Evolutionary conservation across 345 rosid species (phyloP).

Genomic region (Linum trigynum): DNA sequence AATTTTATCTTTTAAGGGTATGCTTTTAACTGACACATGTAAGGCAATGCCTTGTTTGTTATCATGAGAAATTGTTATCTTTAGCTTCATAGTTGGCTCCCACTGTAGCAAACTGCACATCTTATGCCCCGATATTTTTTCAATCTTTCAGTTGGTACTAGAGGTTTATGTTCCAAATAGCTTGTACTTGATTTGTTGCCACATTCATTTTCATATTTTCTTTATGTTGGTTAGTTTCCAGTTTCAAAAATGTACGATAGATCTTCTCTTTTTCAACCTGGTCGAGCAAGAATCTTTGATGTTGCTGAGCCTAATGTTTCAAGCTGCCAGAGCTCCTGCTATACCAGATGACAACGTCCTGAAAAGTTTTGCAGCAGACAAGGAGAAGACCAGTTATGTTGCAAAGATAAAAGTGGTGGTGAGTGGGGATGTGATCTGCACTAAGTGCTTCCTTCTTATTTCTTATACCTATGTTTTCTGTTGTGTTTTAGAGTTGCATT

Average conservation of each 20-base stretch:
- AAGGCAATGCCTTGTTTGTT: too few relatives aligned
- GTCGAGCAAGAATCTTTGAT: slow-evolving; percentile 70
- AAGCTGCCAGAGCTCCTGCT: slow-evolving; percentile 53
- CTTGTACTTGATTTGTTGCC: neutral
- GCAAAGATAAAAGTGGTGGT: slow-evolving; percentile 99
- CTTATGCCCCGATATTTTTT: too few relatives aligned
- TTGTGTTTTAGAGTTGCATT: neutral
- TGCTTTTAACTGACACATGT: too few relatives aligned
- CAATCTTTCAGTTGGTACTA: too few relatives aligned
- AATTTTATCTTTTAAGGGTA: too few relatives aligned
- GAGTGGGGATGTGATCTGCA: slow-evolving; percentile 14
- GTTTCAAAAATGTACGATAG: slow-evolving; percentile 48
- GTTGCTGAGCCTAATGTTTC: slow-evolving; percentile 53
- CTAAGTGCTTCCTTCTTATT: neutral
- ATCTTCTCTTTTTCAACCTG: slow-evolving; percentile 52
- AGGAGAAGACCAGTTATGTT: slow-evolving; percentile 72
- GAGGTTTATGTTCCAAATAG: too few relatives aligned
- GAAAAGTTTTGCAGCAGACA: slow-evolving; percentile 70
- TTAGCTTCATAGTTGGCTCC: too few relatives aligned
- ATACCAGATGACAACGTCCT: slow-evolving; percentile 55
- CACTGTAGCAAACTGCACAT: too few relatives aligned
- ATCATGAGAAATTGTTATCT: too few relatives aligned
- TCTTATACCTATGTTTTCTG: neutral
- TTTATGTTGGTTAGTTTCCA: slow-evolving; percentile 44
- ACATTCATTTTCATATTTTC: slow-evolving; percentile 7